Evolutionary conservation across 306 rosid genomes (phyloP).

Genomic region (Macrotyloma uniflorum): DNA sequence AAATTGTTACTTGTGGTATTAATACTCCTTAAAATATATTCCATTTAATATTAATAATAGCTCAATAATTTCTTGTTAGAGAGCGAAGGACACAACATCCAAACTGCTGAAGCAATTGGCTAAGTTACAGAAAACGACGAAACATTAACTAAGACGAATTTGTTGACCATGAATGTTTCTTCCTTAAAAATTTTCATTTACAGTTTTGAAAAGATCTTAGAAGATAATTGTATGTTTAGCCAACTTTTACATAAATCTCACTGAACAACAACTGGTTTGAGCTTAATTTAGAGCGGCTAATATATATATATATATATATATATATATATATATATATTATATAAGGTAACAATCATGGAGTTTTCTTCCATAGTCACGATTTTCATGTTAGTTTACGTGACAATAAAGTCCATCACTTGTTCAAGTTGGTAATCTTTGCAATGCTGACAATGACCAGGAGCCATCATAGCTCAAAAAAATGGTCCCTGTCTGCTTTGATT

Average conservation of each 20-base stretch:
- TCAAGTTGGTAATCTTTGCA: too few species aligned
- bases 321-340: too few species aligned
- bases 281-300: too few species aligned
- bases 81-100: neutral
- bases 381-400: too few species aligned
- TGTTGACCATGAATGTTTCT: neutral
- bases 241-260: neutral
- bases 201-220: neutral
- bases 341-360: too few species aligned
- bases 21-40: neutral
- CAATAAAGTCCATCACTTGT: too few species aligned
- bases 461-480: neutral
- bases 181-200: neutral
- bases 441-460: too few species aligned
- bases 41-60: neutral
- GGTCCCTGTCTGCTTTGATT: neutral
- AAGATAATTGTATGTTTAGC: neutral
- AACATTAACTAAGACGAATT: too few species aligned
- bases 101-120: neutral
- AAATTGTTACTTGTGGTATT: neutral
- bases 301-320: too few species aligned
- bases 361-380: too few species aligned
- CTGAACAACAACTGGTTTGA: too few species aligned
- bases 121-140: neutral
- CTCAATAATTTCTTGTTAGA: neutral